Conservation (phyloP, 352 stramenopile species). For the Globisporangium yorkense region DNA sequence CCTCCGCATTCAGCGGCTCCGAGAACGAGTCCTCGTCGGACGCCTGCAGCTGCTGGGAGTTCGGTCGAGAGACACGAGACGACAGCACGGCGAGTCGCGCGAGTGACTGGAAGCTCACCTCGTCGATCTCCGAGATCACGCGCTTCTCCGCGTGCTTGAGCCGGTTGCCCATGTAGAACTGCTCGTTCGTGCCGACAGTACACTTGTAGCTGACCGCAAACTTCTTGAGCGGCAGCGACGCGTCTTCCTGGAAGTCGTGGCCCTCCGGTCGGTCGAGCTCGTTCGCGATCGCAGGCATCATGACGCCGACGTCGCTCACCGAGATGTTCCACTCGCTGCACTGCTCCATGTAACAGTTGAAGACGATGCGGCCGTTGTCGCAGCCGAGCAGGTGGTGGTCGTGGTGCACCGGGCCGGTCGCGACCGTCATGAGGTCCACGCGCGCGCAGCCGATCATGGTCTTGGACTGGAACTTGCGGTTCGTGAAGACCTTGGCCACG, state of each 20-base stretch:
- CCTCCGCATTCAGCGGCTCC: slow-evolving; percentile 64
- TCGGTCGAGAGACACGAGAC: slow-evolving; percentile 66
- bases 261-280: slow-evolving; percentile 84
- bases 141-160: slow-evolving; percentile 78
- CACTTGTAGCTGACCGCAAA: slow-evolving; percentile 89
- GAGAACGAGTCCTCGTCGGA: slow-evolving; percentile 42
- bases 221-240: slow-evolving; percentile 82
- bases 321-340: slow-evolving; percentile 88
- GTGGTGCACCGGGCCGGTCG: slow-evolving; percentile 82
- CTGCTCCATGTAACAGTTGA: slow-evolving; percentile 91
- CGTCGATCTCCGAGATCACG: slow-evolving; percentile 69
- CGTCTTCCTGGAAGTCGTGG: slow-evolving; percentile 88
- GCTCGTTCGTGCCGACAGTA: slow-evolving; percentile 83
- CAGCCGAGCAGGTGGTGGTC: slow-evolving; percentile 84
- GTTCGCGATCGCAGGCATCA: slow-evolving; percentile 87
- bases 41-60: slow-evolving; percentile 39
- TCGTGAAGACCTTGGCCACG: slow-evolving; percentile 81
- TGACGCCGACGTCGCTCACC: slow-evolving; percentile 82
- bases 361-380: slow-evolving; percentile 84
- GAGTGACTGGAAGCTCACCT: slow-evolving; percentile 86
- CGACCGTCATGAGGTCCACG: slow-evolving; percentile 79
- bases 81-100: slow-evolving; percentile 77
- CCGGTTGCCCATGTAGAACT: slow-evolving; percentile 82
- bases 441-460: slow-evolving; percentile 67
- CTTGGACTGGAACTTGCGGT: slow-evolving; percentile 71